phyloP scores from a whole-genome alignment of 108 stramenopile species.

The Skeletonema grethae region DNA sequence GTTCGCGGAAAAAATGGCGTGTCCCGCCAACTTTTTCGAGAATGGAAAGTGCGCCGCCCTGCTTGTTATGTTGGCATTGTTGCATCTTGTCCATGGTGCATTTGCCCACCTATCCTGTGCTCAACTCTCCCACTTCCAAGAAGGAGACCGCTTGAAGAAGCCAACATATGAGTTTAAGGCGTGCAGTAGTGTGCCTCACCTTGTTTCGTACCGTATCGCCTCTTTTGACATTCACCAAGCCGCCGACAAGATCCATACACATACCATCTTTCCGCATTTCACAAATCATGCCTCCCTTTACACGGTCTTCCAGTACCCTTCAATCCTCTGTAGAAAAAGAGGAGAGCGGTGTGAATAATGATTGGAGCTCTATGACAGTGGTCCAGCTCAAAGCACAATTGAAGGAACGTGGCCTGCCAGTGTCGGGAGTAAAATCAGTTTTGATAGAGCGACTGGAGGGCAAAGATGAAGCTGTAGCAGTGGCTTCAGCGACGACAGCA shows the following conservation, averaged over 20 bases:
- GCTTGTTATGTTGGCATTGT: no score
- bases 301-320: constrained; percentile 16
- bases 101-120: no score
- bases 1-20: neutral
- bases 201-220: constrained; percentile 14
- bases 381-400: constrained; percentile 28
- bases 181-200: constrained; percentile 9
- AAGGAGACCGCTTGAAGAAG: neutral
- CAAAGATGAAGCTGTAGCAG: neutral
- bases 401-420: constrained; percentile 21
- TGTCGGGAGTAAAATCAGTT: constrained; percentile 32
- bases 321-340: constrained; percentile 5
- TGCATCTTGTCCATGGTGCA: no score
- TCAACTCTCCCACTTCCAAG: neutral
- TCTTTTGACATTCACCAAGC: neutral
- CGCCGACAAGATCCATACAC: neutral
- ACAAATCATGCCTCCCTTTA: constrained; percentile 38
- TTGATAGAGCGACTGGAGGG: constrained; percentile 23
- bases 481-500: constrained; percentile 1
- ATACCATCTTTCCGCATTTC: neutral
- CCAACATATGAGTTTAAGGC: neutral
- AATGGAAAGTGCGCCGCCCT: no score
- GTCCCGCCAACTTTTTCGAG: no score
- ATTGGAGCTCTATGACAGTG: constrained; percentile 28
- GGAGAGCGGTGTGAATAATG: neutral